Conservation (phyloP, 805 yeast genomes). For the Blastobotrys terrestris region DNA sequence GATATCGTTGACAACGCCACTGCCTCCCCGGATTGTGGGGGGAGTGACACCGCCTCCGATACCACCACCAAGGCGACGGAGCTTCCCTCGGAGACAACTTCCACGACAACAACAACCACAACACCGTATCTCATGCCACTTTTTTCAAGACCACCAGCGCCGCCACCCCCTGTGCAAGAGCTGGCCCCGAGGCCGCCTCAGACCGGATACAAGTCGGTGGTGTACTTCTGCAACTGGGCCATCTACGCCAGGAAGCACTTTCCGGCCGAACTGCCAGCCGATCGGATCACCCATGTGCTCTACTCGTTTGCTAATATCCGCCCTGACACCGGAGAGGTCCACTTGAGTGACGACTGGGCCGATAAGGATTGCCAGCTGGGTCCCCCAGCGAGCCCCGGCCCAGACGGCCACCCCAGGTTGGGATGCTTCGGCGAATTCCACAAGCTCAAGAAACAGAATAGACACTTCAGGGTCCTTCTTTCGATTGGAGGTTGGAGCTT, state of each 20-base stretch:
- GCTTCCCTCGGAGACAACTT: not conserved
- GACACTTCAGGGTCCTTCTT: constrained; percentile 51
- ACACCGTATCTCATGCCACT: not conserved
- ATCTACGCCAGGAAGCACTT: constrained; percentile 54
- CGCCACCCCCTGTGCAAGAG: not conserved
- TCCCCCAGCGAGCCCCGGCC: not conserved
- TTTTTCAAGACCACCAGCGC: not conserved
- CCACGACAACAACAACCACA: not conserved
- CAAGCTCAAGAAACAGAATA: constrained; percentile 38
- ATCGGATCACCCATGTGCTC: constrained; percentile 56
- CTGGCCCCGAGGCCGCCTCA: not conserved
- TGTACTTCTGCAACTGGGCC: constrained; percentile 44
- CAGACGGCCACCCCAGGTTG: not conserved
- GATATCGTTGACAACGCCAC: too few species aligned
- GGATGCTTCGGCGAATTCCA: constrained; percentile 51
- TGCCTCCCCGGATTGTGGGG: not conserved
- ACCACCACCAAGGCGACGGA: not conserved
- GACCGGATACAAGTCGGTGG: constrained; percentile 14
- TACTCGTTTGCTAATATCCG: constrained; percentile 72
- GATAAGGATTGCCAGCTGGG: constrained; percentile 37
- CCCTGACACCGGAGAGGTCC: constrained; percentile 45
- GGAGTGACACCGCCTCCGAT: not conserved
- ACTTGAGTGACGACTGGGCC: constrained; percentile 58
- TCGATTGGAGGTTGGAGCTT: constrained; percentile 83
- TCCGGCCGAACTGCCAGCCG: constrained; percentile 57